Percentiles rank a stretch among this genome's conserved stretches.
These are phyloP conservation scores for Penicillium frequentans DNA, from an alignment of 2,329 filamentous ascomycete species.

Conservation along the genomic window DNA sequence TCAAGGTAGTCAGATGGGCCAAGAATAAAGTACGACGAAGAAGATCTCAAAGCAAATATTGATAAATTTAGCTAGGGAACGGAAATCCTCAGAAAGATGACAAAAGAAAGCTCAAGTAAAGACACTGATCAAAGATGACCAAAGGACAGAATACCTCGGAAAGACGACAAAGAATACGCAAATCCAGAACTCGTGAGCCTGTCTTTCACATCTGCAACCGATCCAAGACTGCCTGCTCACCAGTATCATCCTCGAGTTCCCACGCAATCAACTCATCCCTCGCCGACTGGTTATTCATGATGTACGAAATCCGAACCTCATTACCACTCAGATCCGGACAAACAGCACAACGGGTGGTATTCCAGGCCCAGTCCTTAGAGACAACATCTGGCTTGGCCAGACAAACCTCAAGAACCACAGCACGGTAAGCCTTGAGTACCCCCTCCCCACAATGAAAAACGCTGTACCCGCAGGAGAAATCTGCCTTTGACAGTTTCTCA, in stretches of 20 bases:
- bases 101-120: no score
- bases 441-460: neutral
- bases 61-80: no score
- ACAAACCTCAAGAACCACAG: neutral
- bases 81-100: no score
- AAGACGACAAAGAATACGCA: no score
- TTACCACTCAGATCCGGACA: neutral
- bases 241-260: neutral
- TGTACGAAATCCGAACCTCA: neutral
- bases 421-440: neutral
- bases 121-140: no score
- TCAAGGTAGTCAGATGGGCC: no score
- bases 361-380: neutral
- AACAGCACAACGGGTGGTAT: neutral
- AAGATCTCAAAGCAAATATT: no score
- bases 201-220: no score
- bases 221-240: neutral
- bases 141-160: no score
- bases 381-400: neutral
- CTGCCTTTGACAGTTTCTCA: neutral
- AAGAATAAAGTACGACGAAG: neutral
- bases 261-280: neutral
- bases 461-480: neutral
- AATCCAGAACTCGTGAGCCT: no score
- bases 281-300: neutral